Evolutionary conservation across 164 flowering plant species (phyloP), one percentile per base, ranked within the genome.

Genomic region (Annona squamosa): DNA sequence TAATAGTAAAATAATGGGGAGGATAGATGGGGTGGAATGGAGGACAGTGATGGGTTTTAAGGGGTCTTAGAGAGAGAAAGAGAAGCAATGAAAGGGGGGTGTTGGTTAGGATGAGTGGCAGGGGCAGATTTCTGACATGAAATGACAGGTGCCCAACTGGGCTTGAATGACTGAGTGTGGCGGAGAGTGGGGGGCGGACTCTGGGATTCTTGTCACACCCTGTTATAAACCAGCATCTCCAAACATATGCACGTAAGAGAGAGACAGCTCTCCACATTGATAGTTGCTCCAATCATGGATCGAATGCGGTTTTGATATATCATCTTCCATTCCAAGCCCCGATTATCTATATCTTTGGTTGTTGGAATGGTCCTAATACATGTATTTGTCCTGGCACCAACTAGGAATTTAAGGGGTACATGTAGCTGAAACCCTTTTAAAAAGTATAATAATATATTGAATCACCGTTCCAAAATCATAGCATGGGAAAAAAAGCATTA

Each of bases 31-130:
- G 78, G 78, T 82, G 82, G 84, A 84, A 86, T 85, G 88, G 67
- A 87, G 84, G 81, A 81, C 74, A 85, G 91, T 87, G 76, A 88
- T 87, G 87, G 89, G 86, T 74, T 52, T 52, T 52, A 52, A 52
- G 59, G 10, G 59, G 59, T 52, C 52, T 79, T 74, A 74, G 74
- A 74, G 75, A 74, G 77, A 73, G 74, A 72, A 18, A 26, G 71
- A 48, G 66, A 71, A 4, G 71, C 13, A 74, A 68, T 6, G 48
- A 68, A 67, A 48, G n/a, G 74, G 78, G 76, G 74, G 68, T 61
- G 75, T 72, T 72, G 70, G 26, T 7, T 52, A 52, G 59, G 59
- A 52, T 41, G 65, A 71, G 65, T 7, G 82, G 81, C 72, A 70
- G 71, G 80, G 74, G 74, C 78, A 72, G 82, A 78, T 69, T 47